Conservation (phyloP, 2,329 filamentous ascomycete genomes). For the Sordariomycetes sp. region DNA sequence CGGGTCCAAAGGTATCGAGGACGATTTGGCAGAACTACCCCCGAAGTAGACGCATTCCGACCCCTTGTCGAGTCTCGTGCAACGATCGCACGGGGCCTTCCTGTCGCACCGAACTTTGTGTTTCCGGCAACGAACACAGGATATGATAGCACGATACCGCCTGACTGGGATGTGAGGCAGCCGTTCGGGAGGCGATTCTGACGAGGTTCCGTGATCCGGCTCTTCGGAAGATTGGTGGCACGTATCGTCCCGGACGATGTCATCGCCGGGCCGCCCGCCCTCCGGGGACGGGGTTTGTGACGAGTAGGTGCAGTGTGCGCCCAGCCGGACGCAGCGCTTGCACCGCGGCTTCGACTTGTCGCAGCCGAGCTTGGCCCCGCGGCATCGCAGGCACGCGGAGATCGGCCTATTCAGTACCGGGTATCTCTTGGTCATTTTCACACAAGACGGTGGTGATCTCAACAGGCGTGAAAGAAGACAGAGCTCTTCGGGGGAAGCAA, state of each 20-base stretch:
- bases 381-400: constrained; percentile 6
- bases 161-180: constrained; percentile 8
- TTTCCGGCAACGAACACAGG: constrained; percentile 22
- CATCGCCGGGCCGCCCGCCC: not conserved
- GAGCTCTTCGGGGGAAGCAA: too few species aligned
- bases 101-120: constrained; percentile 27
- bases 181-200: not conserved
- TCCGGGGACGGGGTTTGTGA: not conserved
- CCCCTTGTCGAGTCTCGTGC: constrained; percentile 17
- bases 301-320: constrained; percentile 3
- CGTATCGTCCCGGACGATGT: too few species aligned
- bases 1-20: constrained; percentile 8
- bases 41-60: constrained; percentile 24
- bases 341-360: constrained; percentile 2
- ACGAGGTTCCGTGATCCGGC: not conserved
- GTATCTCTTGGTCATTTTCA: not conserved
- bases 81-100: constrained; percentile 22
- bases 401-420: not conserved
- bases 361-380: constrained; percentile 6
- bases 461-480: too few species aligned
- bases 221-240: not conserved
- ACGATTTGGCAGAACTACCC: constrained; percentile 18
- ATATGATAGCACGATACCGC: constrained; percentile 23
- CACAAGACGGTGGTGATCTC: too few species aligned
- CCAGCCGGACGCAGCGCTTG: constrained; percentile 4